phyloP scores from a whole-genome alignment of 139 green algal species.

The Coelastrella sp. region DNA sequence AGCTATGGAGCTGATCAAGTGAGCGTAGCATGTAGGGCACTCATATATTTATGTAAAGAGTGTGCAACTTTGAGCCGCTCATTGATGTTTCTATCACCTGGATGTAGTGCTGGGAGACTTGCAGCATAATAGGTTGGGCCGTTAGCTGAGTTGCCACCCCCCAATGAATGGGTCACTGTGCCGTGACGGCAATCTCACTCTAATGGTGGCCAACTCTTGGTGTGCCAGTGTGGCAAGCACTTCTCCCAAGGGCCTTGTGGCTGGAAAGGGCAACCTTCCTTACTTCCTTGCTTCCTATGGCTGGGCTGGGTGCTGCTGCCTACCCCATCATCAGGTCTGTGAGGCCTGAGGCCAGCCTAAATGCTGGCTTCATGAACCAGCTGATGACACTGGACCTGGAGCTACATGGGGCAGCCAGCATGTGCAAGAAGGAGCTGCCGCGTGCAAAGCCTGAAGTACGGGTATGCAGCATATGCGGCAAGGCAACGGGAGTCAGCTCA shows the following conservation, averaged over 20 bases:
- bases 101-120: not conserved
- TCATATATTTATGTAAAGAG: not conserved
- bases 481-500: slow-evolving; percentile 71
- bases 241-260: too few relatives aligned
- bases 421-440: slow-evolving; percentile 65
- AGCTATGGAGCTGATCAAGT: slow-evolving; percentile 67
- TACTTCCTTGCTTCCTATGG: too few relatives aligned
- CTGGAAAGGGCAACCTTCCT: too few relatives aligned
- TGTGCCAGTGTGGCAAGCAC: too few relatives aligned
- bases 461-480: slow-evolving; percentile 77
- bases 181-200: too few relatives aligned
- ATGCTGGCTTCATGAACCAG: slow-evolving; percentile 82
- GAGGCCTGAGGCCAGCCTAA: slow-evolving; percentile 77
- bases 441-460: slow-evolving; percentile 75
- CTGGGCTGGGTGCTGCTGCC: too few relatives aligned
- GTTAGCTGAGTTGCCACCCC: too few relatives aligned
- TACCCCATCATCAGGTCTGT: slow-evolving; percentile 26
- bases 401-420: slow-evolving; percentile 71
- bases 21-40: not conserved
- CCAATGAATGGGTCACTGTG: too few relatives aligned
- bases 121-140: too few relatives aligned
- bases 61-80: not conserved
- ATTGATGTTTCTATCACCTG: not conserved
- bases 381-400: slow-evolving; percentile 75
- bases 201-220: too few relatives aligned